Percentiles rank a stretch among this genome's conserved stretches.
phyloP scores from a whole-genome alignment of 495 filamentous ascomycete genomes.

The Pyrenopolyporus hunteri region DNA sequence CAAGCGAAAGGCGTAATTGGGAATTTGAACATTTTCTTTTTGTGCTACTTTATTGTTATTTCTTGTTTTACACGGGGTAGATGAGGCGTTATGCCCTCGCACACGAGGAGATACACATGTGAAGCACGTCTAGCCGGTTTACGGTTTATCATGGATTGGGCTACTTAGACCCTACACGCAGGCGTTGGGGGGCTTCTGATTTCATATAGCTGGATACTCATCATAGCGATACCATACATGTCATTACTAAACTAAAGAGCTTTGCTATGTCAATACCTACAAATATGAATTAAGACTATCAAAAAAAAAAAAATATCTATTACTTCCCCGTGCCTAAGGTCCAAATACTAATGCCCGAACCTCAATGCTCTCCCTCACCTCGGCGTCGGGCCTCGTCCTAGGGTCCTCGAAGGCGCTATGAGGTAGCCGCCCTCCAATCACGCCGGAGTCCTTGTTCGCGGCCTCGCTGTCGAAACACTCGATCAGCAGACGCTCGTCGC shows the following conservation, averaged over 20 bases:
- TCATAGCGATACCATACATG: neutral
- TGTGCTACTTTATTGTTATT: neutral
- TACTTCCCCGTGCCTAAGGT: constrained; percentile 53
- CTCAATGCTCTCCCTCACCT: constrained; percentile 81
- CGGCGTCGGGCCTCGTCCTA: constrained; percentile 63
- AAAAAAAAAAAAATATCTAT: no score
- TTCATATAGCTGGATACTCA: neutral
- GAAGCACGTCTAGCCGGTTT: neutral
- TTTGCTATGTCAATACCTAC: neutral
- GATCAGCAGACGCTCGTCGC: constrained; percentile 75
- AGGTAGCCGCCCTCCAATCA: constrained; percentile 69
- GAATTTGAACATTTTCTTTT: neutral
- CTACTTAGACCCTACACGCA: neutral
- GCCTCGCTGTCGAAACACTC: constrained; percentile 80
- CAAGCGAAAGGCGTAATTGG: constrained; percentile 37
- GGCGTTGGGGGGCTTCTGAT: neutral
- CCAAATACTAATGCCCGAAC: constrained; percentile 86
- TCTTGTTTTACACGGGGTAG: neutral
- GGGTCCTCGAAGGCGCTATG: constrained; percentile 85
- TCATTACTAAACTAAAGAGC: neutral
- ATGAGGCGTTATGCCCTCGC: neutral
- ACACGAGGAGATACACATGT: neutral
- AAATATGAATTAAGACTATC: no score
- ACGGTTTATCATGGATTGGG: neutral
- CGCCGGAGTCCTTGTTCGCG: constrained; percentile 52